Evolutionary conservation across 2,329 filamentous ascomycete species (phyloP).

Genomic region (Xylariaceae sp.): DNA sequence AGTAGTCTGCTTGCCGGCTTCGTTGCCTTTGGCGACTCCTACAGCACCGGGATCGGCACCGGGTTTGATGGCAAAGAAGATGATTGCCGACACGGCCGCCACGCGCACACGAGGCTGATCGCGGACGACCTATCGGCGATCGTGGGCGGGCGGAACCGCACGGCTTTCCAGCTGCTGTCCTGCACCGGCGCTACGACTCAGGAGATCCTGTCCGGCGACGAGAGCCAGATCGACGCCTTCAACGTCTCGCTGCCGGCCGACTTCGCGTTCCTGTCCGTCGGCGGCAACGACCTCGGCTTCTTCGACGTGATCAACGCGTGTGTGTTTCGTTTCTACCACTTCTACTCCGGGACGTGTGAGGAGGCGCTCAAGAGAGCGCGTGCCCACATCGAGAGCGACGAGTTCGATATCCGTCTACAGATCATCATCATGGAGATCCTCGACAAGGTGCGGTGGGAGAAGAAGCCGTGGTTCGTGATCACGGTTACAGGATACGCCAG

Average conservation of each 20-base stretch:
- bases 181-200: constrained; percentile 49
- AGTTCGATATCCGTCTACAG: constrained; percentile 44
- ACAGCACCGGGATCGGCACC: constrained; percentile 53
- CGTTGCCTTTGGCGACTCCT: constrained; percentile 50
- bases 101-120: constrained; percentile 47
- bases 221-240: constrained; percentile 47
- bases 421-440: constrained; percentile 48
- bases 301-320: constrained; percentile 54
- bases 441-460: constrained; percentile 48
- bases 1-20: constrained; percentile 36
- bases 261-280: constrained; percentile 51
- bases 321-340: constrained; percentile 53
- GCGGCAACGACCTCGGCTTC: constrained; percentile 54
- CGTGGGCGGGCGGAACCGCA: constrained; percentile 30
- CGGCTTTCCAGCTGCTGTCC: constrained; percentile 48
- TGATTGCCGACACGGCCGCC: constrained; percentile 45
- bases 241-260: constrained; percentile 42
- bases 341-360: constrained; percentile 50
- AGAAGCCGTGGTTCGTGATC: constrained; percentile 45
- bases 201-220: constrained; percentile 42
- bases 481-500: constrained; percentile 52
- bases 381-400: constrained; percentile 37
- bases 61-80: constrained; percentile 44
- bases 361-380: constrained; percentile 42
- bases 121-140: constrained; percentile 39